phyloP scores from a whole-genome alignment of 2,329 filamentous ascomycete genomes.

The Fusarium domesticum region DNA sequence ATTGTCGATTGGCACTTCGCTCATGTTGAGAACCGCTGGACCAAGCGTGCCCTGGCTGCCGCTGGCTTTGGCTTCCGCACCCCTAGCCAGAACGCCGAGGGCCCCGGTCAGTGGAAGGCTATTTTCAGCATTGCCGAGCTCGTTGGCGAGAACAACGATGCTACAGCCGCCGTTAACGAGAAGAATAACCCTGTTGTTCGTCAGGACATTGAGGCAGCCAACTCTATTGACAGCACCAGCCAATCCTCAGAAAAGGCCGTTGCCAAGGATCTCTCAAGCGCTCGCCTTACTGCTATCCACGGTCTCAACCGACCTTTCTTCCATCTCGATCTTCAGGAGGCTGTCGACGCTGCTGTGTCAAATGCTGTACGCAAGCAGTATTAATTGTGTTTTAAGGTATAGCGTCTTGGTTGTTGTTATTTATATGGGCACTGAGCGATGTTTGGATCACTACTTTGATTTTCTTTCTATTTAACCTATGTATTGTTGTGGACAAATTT shows the following conservation, averaged over 20 bases:
- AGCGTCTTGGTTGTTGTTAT: background rate
- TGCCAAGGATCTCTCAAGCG: constrained; percentile 28
- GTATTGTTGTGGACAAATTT: constrained; percentile 3
- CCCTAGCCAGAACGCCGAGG: constrained; percentile 26
- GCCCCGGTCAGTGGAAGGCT: constrained; percentile 54
- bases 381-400: constrained; percentile 9
- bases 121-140: constrained; percentile 93
- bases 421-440: constrained; percentile 4
- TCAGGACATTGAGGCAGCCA: constrained; percentile 31
- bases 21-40: constrained; percentile 53
- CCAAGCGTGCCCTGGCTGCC: constrained; percentile 52
- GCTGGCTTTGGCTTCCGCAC: constrained; percentile 51
- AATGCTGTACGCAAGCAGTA: constrained; percentile 34
- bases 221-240: constrained; percentile 17
- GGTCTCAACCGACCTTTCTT: constrained; percentile 52
- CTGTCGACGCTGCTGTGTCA: constrained; percentile 43
- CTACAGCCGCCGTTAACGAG: constrained; percentile 58
- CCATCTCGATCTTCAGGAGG: constrained; percentile 50
- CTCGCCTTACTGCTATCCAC: constrained; percentile 38
- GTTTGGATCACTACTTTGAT: constrained; percentile 4
- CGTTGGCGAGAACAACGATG: constrained; percentile 65
- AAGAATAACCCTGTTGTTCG: constrained; percentile 30
- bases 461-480: background rate
- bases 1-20: constrained; percentile 51
- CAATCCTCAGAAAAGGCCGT: constrained; percentile 29